Base-by-base conservation (phyloP, 2,329 filamentous ascomycete genomes). In the Sphaerulina vaccinii region DNA sequence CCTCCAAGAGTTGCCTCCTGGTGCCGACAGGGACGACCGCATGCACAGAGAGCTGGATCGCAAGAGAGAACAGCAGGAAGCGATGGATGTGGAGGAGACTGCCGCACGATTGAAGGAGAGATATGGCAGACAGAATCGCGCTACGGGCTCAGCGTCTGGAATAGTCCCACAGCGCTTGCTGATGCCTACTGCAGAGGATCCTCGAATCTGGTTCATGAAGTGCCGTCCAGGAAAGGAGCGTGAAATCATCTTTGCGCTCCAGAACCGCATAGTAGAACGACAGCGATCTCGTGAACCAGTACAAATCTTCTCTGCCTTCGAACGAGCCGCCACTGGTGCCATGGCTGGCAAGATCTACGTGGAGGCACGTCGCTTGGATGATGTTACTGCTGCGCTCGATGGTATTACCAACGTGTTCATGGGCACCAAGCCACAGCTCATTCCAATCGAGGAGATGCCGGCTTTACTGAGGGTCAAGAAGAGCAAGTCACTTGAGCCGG, bases 341-440 rank as follows among this genome's bases (percentile, higher is more conserved):
- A 96, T 97, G 89, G 87, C 88, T 68, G 93, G 93, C 22, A 95
- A 92, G 69, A 84, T 99, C 68, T 99, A 99, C 69, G 86, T 97
- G 32, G 93, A 99, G 72, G 92, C 93, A 10, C 83, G 87, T 61
- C 83, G 88, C 56, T 87, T 93, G 68, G 88, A 88, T 39, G 90
- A 96, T 71, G 89, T 97, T 60, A 76, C 91, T 65, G 79, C 85
- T 46, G 88, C 90, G 6, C 77, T 96, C 36, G 88, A 96, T 56
- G 88, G 86, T 36, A 82, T 99, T 65, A 82, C 89, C 55, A 90
- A 96, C 66, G 87, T 95, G 32, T 99, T 96, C 69, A 88, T 92
- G 48, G 84, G 90, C 51, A 87, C 83, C 22, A 93, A 90, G 71
- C 86, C 93, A 74, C 82, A 91, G 38, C 77, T 97, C 45, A 90